Percentiles rank a stretch among this genome's conserved stretches.
These are phyloP conservation scores for Pseudotsuga menziesii DNA, from an alignment of 75 land plant species.

Conservation along the genomic window DNA sequence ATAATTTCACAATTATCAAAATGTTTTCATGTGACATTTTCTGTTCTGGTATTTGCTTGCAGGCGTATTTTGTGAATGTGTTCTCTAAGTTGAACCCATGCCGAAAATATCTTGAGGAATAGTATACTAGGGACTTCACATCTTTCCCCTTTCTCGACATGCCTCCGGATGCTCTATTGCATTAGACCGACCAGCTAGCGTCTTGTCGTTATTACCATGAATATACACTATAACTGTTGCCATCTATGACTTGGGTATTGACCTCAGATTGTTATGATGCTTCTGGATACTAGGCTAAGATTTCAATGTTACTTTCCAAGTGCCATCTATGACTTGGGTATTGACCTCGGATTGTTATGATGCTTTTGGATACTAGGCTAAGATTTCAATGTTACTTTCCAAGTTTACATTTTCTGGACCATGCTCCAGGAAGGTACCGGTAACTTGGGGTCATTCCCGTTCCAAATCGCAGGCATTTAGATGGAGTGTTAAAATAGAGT, in stretches of 20 bases:
- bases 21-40: neutral
- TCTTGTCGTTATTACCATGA: neutral
- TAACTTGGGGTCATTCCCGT: neutral
- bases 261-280: neutral
- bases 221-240: neutral
- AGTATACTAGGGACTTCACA: neutral
- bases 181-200: neutral
- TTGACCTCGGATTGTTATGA: neutral
- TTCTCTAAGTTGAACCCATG: neutral
- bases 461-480: neutral
- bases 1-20: neutral
- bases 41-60: neutral
- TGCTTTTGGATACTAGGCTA: neutral
- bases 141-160: neutral
- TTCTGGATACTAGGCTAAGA: neutral
- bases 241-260: neutral
- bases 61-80: neutral
- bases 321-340: neutral
- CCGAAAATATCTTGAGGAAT: neutral
- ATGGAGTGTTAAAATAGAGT: neutral
- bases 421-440: neutral
- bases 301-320: neutral
- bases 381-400: neutral
- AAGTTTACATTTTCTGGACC: neutral
- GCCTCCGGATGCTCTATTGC: neutral